phyloP scores from a whole-genome alignment of 805 yeast species.

The Komagataella populi region DNA sequence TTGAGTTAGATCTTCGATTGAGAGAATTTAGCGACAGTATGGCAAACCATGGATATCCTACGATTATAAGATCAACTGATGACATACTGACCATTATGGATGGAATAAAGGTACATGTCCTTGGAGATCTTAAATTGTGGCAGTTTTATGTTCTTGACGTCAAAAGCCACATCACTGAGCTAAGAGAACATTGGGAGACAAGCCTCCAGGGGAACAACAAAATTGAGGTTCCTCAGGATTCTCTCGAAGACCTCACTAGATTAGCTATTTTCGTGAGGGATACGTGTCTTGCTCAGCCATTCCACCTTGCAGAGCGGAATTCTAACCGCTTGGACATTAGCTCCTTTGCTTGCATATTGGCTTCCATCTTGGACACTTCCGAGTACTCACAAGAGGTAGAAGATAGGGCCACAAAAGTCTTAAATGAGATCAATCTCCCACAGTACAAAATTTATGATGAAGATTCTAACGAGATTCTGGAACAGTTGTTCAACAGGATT shows the following conservation, averaged over 20 bases:
- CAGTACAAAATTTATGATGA: slow-evolving; percentile 63
- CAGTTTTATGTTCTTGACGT: slow-evolving; percentile 72
- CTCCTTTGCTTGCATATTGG: slow-evolving; percentile 40
- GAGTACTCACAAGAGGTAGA: slow-evolving; percentile 17
- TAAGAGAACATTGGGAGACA: slow-evolving; percentile 23
- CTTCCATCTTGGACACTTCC: slow-evolving; percentile 18
- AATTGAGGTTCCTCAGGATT: slow-evolving; percentile 28
- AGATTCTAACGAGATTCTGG: slow-evolving; percentile 51
- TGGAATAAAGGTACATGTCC: slow-evolving; percentile 55
- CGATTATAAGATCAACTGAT: slow-evolving; percentile 28
- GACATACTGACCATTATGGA: slow-evolving; percentile 54
- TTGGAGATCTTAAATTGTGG: slow-evolving; percentile 66
- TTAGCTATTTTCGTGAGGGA: slow-evolving; percentile 36
- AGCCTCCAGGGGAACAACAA: slow-evolving; percentile 4
- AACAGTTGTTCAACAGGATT: slow-evolving; percentile 64
- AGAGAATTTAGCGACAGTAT: slow-evolving; percentile 50
- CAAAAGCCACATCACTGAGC: slow-evolving; percentile 20
- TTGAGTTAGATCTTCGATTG: slow-evolving; percentile 65
- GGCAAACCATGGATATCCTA: slow-evolving; percentile 46
- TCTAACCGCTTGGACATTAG: slow-evolving; percentile 37
- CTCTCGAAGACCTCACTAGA: slow-evolving; percentile 21
- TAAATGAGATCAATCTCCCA: slow-evolving; percentile 70
- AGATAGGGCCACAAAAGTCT: slow-evolving; percentile 30
- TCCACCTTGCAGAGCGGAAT: slow-evolving; percentile 34
- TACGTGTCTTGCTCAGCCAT: slow-evolving; percentile 23